Evolutionary conservation across 768 basidiomycete species (phyloP).

Genomic region (Termitomyces sp.): DNA sequence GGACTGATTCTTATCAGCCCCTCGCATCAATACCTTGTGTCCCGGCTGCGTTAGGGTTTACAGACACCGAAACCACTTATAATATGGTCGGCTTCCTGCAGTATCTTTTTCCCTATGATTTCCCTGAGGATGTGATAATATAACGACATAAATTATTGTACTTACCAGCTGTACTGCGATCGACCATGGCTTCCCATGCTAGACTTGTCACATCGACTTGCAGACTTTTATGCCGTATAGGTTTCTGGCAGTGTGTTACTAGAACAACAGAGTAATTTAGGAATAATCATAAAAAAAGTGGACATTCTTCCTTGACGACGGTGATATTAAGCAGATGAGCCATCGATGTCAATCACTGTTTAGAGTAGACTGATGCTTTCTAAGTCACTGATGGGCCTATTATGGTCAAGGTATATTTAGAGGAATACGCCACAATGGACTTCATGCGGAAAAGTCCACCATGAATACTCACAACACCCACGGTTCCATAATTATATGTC

Average conservation of each 20-base stretch:
- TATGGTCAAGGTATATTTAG: background rate
- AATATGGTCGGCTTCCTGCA: background rate
- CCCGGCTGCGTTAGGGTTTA: conserved; percentile 23
- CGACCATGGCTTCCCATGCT: background rate
- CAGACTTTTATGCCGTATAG: background rate
- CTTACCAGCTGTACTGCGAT: background rate
- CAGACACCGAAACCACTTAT: too few species aligned
- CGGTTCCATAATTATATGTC: background rate
- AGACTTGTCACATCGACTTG: background rate
- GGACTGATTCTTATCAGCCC: conserved; percentile 22
- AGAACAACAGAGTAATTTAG: background rate
- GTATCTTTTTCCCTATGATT: too few species aligned
- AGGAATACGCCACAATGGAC: background rate
- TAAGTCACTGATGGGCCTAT: background rate
- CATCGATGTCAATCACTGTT: background rate
- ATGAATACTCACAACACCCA: background rate
- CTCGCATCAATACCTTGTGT: conserved; percentile 33
- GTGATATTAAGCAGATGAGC: background rate
- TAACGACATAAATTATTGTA: background rate
- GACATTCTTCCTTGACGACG: too few species aligned
- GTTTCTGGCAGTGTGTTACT: background rate
- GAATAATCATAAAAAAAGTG: background rate
- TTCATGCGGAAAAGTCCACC: background rate
- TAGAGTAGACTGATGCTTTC: background rate
- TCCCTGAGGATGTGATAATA: too few species aligned